Evolutionary conservation across 75 land plant species (phyloP), one percentile per base, ranked within the genome.

Genomic region (Pseudotsuga menziesii): DNA sequence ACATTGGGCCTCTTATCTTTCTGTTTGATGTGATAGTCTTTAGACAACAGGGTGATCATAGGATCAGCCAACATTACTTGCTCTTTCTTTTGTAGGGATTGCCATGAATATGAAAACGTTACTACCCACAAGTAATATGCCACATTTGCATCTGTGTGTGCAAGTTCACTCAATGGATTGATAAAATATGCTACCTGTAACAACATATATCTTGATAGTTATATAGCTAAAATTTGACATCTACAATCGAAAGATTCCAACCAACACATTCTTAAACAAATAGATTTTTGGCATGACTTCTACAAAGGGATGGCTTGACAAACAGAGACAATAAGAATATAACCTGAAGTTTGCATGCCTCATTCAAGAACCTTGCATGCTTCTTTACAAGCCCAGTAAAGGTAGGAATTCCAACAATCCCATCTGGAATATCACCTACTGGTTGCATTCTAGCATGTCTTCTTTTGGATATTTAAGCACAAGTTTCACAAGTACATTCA

Each of bases 111-210:
- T 57, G 99, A 97, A 82, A 96, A 96, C 4, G 94, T 94, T 66
- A 96, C 75, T 0, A 96, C 99, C 97, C 99, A 96, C 88, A 96
- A 74, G 75, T 96, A 97, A 81, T 94, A 96, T 35, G 99, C 94
- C 58, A 96, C 93, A 82, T 96, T 89, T 20, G 91, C 84, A 89
- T 96, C 99, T 58, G 85, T 86, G 83, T 91, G 91, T 48, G 99
- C 93, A 44, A 96, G 79, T 73, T 96, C 97, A 75, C 99, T 84
- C 70, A 96, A 56, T 6, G 99, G 94, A 78, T 85, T 67, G 73
- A 93, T 78, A 69, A 96, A 85, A 82, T 96, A 94, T 61, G 86
- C 81, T 25, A 96, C 99, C 99, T 96, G 79, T n/a, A 83, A 41
- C 63, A 80, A 23, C n/a, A n/a, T n/a, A n/a, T n/a, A n/a, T n/a